Percentiles rank a stretch among this genome's conserved stretches.
Evolutionary conservation across 1,139 yeast genomes (phyloP).

Genomic region (Eremothecium sinecaudum): DNA sequence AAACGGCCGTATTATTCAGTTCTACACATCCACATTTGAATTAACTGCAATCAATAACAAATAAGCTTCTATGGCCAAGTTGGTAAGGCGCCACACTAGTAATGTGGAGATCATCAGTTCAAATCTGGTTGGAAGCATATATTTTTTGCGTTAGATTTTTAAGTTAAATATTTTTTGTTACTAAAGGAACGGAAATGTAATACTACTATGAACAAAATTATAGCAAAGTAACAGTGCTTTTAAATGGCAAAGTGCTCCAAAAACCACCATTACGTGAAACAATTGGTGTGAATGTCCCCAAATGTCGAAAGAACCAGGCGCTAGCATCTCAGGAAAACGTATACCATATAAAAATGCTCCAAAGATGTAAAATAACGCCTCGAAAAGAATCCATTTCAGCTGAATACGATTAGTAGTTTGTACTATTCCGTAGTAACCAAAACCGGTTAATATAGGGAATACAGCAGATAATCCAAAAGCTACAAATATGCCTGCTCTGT

Average conservation of each 20-base stretch:
- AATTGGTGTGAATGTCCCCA: slow-evolving; percentile 85
- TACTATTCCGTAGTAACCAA: slow-evolving; percentile 35
- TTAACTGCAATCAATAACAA: too few species aligned
- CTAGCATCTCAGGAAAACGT: slow-evolving; percentile 64
- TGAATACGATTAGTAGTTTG: slow-evolving; percentile 46
- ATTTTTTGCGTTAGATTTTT: slow-evolving; percentile 2
- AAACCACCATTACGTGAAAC: slow-evolving; percentile 72
- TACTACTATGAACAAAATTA: slow-evolving; percentile 37
- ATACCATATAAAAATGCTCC: slow-evolving; percentile 78
- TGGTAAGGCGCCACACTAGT: slow-evolving; percentile 33
- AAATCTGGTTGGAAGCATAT: slow-evolving; percentile 29
- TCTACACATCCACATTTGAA: too few species aligned
- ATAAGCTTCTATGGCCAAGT: slow-evolving; percentile 31
- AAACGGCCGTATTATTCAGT: too few species aligned
- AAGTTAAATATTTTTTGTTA: too few species aligned
- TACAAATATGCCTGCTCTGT: slow-evolving; percentile 71
- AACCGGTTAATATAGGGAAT: slow-evolving; percentile 55
- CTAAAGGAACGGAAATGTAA: too few species aligned
- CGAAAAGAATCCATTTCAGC: slow-evolving; percentile 52
- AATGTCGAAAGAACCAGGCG: slow-evolving; percentile 61
- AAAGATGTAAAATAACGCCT: slow-evolving; percentile 61
- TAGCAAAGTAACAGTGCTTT: slow-evolving; percentile 56
- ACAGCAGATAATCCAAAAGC: slow-evolving; percentile 72
- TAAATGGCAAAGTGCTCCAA: slow-evolving; percentile 74
- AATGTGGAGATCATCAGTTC: slow-evolving; percentile 32